A percentile compares a stretch with the other conserved stretches of the same genome.
These are phyloP conservation scores for Durotheca rogersii DNA, from an alignment of 495 filamentous ascomycete genomes.

Conservation along the genomic window DNA sequence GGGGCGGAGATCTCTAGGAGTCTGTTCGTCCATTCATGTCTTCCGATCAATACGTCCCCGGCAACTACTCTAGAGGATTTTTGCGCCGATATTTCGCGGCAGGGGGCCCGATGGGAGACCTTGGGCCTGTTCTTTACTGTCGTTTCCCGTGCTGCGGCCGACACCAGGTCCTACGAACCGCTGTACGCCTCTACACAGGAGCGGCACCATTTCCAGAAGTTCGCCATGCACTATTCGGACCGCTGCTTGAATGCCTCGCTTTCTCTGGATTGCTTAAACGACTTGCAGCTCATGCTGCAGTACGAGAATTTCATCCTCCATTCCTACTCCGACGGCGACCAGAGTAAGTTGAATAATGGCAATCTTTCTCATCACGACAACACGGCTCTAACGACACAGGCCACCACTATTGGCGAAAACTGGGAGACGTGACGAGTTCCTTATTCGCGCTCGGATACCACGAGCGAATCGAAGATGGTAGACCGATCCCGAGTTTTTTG, in stretches of 20 bases:
- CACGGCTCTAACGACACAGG: conserved; percentile 26
- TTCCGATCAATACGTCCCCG: conserved; percentile 31
- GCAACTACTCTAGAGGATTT: conserved; percentile 33
- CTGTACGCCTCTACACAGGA: conserved; percentile 37
- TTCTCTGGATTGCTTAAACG: conserved; percentile 48
- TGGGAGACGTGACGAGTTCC: conserved; percentile 47
- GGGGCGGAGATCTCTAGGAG: neutral
- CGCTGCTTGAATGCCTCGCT: conserved; percentile 42
- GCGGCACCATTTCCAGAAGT: conserved; percentile 33
- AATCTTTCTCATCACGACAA: neutral
- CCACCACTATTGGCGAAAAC: conserved; percentile 47
- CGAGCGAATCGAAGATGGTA: conserved; percentile 40
- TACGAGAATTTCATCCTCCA: conserved; percentile 51
- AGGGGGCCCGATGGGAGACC: conserved; percentile 47
- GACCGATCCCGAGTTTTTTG: conserved; percentile 37
- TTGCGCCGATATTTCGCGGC: conserved; percentile 37
- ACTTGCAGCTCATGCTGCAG: conserved; percentile 46
- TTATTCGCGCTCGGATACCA: conserved; percentile 48
- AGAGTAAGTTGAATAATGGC: conserved; percentile 35
- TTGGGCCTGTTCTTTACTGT: conserved; percentile 45
- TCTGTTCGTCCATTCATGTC: conserved; percentile 29
- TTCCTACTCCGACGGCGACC: conserved; percentile 48
- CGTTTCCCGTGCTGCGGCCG: conserved; percentile 41
- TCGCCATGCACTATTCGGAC: conserved; percentile 37
- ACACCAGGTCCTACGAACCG: conserved; percentile 37